Base-by-base conservation (phyloP, 257 asterid genomes). In the Henckelia pumila region DNA sequence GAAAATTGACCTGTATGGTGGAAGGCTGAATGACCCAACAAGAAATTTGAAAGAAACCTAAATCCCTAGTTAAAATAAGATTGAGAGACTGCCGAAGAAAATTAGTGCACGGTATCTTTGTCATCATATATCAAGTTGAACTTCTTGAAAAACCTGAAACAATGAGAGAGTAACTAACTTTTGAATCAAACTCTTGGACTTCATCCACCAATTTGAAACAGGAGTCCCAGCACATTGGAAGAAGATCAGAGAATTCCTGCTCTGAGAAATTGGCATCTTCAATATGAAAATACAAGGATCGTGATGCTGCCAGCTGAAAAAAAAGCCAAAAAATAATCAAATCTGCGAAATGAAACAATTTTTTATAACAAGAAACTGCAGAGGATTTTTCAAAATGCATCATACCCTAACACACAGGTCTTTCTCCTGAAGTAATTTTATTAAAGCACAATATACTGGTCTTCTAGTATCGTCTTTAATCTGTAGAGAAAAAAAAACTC, bases 331-430 rank as follows among this genome's bases (percentile, higher is more conserved):
- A 64, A 63, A 56, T 13, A 47, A 47, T 57, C 47, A 68, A 28
- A 11, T 60, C 62, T 67, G 62, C 55, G 32, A 68, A 66, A 63
- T 55, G 8, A 52, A 78, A 61, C 33, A 25, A 60, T 35, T 14
- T 16, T 14, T 22, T 37, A 14, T 47, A 2, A 47, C 55, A 71
- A 64, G 64, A 23, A 57, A 62, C 9, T 56, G 17, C 63, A 33
- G 55, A 29, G 25, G 57, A 7, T 33, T 35, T 62, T 7, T 50
- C 29, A 70, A 61, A 64, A 67, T 52, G 65, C 26, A 69, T 33
- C 85, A 56, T 91, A 94, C 97, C 95, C 90, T 74, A 71, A 94
- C 98, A 70, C 98, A 94, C 80, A 94, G 81, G 77, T 94, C 99
- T 69, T 76, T 74, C 74, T 84, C 88, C 86, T 85, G 98, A 79